Evolutionary conservation across 1,284 basidiomycete genomes (phyloP).

Genomic region (Fomitiporia mediterranea): DNA sequence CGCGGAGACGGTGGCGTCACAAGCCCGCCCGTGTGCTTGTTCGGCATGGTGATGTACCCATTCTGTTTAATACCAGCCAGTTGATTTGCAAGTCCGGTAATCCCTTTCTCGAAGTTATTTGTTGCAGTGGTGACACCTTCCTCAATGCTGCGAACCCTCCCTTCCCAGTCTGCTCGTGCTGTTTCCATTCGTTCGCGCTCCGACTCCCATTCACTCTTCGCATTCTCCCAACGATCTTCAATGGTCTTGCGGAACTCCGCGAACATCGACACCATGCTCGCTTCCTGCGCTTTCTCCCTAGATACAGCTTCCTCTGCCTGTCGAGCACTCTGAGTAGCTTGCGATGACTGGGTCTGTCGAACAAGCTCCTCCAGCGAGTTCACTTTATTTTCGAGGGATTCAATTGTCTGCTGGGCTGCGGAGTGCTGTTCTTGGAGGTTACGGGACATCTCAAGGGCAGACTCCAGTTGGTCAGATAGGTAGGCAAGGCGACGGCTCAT

Average conservation of each 20-base stretch:
- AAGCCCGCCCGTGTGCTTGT: slow-evolving; percentile 37
- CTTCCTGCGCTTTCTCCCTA: slow-evolving; percentile 37
- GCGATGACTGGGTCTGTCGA: slow-evolving; percentile 38
- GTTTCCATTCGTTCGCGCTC: slow-evolving; percentile 75
- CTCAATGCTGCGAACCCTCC: slow-evolving; percentile 38
- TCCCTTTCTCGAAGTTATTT: slow-evolving; percentile 42
- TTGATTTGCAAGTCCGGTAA: slow-evolving; percentile 30
- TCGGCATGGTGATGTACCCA: slow-evolving; percentile 25
- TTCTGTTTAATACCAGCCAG: slow-evolving; percentile 39
- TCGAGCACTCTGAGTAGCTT: slow-evolving; percentile 39
- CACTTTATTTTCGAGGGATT: slow-evolving; percentile 68
- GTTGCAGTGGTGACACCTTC: slow-evolving; percentile 35
- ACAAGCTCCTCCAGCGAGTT: slow-evolving; percentile 53
- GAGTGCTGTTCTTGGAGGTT: slow-evolving; percentile 76
- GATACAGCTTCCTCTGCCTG: slow-evolving; percentile 39
- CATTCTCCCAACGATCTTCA: slow-evolving; percentile 73
- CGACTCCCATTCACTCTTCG: slow-evolving; percentile 77
- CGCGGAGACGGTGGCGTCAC: slow-evolving; percentile 72
- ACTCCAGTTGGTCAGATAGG: slow-evolving; percentile 72
- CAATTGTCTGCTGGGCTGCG: slow-evolving; percentile 76
- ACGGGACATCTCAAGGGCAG: slow-evolving; percentile 71
- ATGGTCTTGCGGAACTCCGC: slow-evolving; percentile 65
- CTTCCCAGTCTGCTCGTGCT: slow-evolving; percentile 84
- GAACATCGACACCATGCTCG: slow-evolving; percentile 46
- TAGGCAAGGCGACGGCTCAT: slow-evolving; percentile 66